Evolutionary conservation across 805 yeast species (phyloP), one percentile per base, ranked within the genome.

Genomic region (Saccharomycopsis capsularis): DNA sequence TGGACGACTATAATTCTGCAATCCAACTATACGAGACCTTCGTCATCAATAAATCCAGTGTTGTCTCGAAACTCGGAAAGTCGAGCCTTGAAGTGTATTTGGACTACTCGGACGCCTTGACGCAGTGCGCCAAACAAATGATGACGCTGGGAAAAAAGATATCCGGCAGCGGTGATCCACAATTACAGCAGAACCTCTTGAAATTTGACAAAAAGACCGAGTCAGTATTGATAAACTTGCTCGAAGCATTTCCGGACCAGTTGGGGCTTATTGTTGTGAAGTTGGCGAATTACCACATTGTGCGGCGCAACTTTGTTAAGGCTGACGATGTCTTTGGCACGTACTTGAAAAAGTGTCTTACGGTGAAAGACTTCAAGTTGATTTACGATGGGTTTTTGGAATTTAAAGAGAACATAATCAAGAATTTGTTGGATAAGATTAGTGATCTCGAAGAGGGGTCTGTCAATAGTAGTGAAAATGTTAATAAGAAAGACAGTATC

Each of bases 351-450:
- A 57, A 64, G 2, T 75, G 81, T 2, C 44, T 60, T 4, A 75
- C 87, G 0, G 63, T 83, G 3, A 68, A 68, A 34, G 90, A 84
- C 52, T 86, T 87, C 60, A 72, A 82, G 0, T 57, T 68, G 19
- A 67, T 85, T 0, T 87, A 77, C 60, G 89, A 85, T 59, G 65
- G 77, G 3, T 79, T 75, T 55, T 64, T 78, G 4, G 82, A 81
- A 55, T 69, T 79, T 60, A 80, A 80, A 59, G 91, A 83, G 53
- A 55, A 68, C 2, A 52, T 68, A 24, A 58, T 78, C n/a, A 44
- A 52, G 34, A 11, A 45, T 40, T 34, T 42, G 40, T 6, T 47
- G 42, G 30, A 50, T 42, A 23, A 46, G 9, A 37, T 44, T 50
- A 29, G 53, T 55, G 45, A 39, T 3, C 11, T 51, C 3, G 53